These are phyloP conservation scores for Wickerhamiella lipophila DNA, from an alignment of 805 yeast species.

Conservation along the genomic window DNA sequence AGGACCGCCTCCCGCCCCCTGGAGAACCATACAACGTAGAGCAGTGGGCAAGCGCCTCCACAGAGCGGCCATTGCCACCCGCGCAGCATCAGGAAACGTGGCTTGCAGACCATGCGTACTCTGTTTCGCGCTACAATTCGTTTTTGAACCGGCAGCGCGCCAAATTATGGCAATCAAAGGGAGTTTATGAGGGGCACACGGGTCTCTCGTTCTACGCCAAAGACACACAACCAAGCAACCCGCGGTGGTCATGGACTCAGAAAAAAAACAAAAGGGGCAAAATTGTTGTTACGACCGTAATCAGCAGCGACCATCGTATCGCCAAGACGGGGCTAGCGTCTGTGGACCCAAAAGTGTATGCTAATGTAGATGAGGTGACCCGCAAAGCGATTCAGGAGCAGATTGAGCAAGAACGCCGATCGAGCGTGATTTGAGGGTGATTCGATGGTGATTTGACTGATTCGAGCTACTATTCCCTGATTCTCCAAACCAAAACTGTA, in stretches of 20 bases:
- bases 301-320: constrained; percentile 34
- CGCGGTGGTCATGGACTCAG: constrained; percentile 21
- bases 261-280: constrained; percentile 7
- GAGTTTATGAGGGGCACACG: constrained; percentile 69
- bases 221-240: constrained; percentile 56
- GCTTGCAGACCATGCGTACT: constrained; percentile 74
- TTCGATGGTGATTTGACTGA: too few species aligned
- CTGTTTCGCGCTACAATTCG: constrained; percentile 60
- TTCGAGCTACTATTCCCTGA: too few species aligned
- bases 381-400: constrained; percentile 39
- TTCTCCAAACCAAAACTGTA: too few species aligned
- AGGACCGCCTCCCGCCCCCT: constrained; percentile 35
- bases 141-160: constrained; percentile 47
- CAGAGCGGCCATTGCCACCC: constrained; percentile 9
- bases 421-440: not conserved
- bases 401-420: constrained; percentile 3
- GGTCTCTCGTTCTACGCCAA: constrained; percentile 66
- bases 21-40: constrained; percentile 36
- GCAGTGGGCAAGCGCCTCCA: constrained; percentile 29
- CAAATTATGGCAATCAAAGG: constrained; percentile 35
- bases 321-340: constrained; percentile 52
- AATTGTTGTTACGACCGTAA: constrained; percentile 16
- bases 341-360: constrained; percentile 48
- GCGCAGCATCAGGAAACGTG: constrained; percentile 35
- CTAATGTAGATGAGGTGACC: constrained; percentile 36